These are phyloP conservation scores for Filobasidium uniguttulatum DNA, from an alignment of 1,284 basidiomycete species.

Conservation along the genomic window DNA sequence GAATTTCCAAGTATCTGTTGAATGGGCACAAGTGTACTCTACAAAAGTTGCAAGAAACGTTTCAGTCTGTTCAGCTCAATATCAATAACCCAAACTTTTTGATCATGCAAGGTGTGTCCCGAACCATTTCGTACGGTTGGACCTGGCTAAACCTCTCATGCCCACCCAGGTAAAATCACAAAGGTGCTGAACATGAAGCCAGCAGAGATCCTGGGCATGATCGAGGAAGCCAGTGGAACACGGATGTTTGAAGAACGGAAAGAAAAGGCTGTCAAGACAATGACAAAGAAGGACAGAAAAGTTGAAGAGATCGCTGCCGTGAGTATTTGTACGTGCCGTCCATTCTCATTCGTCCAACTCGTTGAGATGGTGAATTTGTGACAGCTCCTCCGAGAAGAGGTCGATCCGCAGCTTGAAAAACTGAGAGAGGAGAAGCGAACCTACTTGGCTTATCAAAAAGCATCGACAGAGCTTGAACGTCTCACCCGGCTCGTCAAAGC, in stretches of 20 bases:
- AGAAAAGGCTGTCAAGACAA: constrained; percentile 92
- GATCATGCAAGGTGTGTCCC: constrained; percentile 65
- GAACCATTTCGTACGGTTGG: neutral
- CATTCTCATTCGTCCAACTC: neutral
- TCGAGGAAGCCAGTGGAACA: constrained; percentile 96
- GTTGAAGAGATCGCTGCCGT: constrained; percentile 72
- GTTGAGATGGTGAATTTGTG: neutral
- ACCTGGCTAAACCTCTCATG: neutral
- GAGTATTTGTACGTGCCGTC: too few species aligned
- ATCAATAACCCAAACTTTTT: constrained; percentile 99
- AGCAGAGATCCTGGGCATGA: constrained; percentile 94
- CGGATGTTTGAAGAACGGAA: constrained; percentile 99
- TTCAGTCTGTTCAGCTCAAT: constrained; percentile 95
- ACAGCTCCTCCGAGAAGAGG: constrained; percentile 68
- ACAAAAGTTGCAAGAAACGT: constrained; percentile 76
- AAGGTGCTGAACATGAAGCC: constrained; percentile 98
- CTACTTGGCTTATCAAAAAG: constrained; percentile 84
- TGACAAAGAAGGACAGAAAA: constrained; percentile 94
- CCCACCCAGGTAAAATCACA: constrained; percentile 60
- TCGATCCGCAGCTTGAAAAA: constrained; percentile 85
- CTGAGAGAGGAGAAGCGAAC: constrained; percentile 80
- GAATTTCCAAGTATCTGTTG: constrained; percentile 88
- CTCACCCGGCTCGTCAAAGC: constrained; percentile 72
- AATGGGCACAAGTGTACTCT: constrained; percentile 94
- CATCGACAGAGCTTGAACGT: constrained; percentile 76